Evolutionary conservation across 345 rosid species (phyloP).

Genomic region (Citrus australasica): DNA sequence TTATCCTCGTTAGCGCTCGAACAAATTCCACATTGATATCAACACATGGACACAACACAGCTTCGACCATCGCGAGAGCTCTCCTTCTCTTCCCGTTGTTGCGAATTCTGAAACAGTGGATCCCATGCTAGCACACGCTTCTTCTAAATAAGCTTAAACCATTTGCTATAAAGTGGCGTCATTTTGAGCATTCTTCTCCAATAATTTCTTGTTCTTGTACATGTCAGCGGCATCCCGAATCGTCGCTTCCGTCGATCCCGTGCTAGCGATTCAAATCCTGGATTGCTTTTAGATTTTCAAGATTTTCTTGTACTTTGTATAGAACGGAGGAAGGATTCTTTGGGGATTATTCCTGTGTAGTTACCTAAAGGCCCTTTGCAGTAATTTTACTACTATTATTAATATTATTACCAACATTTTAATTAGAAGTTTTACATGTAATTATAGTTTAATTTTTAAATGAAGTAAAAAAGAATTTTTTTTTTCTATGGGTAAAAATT

Average conservation of each 20-base stretch:
- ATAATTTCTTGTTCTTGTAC: slow-evolving; percentile 18
- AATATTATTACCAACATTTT: no score
- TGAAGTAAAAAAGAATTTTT: no score
- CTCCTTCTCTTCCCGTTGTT: background rate
- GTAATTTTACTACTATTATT: no score
- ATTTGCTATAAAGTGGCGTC: slow-evolving; percentile 29
- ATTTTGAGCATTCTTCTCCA: slow-evolving; percentile 31
- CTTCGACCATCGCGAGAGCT: no score
- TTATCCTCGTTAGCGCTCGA: slow-evolving; percentile 9
- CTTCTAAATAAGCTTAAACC: slow-evolving; percentile 33
- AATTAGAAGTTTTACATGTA: no score
- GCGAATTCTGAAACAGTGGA: slow-evolving; percentile 34
- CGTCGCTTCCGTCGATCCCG: slow-evolving; percentile 45
- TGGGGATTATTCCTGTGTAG: no score
- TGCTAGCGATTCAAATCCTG: slow-evolving; percentile 28
- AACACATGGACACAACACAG: background rate
- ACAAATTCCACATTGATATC: background rate
- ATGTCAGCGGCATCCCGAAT: slow-evolving; percentile 26
- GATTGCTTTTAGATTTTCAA: slow-evolving; percentile 38
- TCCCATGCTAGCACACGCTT: slow-evolving; percentile 38
- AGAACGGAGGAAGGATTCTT: slow-evolving; percentile 24
- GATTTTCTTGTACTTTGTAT: slow-evolving; percentile 35
- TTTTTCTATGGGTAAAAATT: no score
- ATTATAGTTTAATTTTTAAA: no score
- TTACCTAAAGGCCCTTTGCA: no score